These are phyloP conservation scores for Fraxinus sp. DNA, from an alignment of 305 asterid genomes.

Conservation along the genomic window DNA sequence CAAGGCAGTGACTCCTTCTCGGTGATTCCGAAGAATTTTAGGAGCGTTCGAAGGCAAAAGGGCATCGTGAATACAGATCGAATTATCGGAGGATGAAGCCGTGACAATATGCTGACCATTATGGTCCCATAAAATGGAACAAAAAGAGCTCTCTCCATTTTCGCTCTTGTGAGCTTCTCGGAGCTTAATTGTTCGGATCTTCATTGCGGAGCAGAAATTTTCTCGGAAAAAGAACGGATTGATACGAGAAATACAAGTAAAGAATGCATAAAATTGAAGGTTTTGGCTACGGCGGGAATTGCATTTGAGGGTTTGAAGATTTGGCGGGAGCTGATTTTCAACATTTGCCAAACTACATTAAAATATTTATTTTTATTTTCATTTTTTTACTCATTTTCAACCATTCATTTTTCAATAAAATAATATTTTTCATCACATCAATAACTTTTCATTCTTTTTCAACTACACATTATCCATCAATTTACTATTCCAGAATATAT, in stretches of 20 bases:
- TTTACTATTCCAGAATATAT: too few relatives aligned
- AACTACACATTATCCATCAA: too few relatives aligned
- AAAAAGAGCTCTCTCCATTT: constrained; percentile 35
- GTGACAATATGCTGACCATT: constrained; percentile 70
- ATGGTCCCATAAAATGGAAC: constrained; percentile 77
- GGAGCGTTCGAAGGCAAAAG: constrained; percentile 58
- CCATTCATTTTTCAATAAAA: too few relatives aligned
- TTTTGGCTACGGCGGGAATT: constrained; percentile 28
- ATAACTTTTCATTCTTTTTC: too few relatives aligned
- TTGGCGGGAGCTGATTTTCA: constrained; percentile 23
- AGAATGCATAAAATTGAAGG: background rate
- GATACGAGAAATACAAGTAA: background rate
- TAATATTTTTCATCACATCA: too few relatives aligned
- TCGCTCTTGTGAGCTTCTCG: constrained; percentile 73
- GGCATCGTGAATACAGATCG: constrained; percentile 79
- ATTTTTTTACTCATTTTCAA: too few relatives aligned
- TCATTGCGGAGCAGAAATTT: constrained; percentile 35
- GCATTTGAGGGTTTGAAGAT: constrained; percentile 18
- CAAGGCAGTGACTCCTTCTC: constrained; percentile 87
- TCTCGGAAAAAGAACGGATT: background rate
- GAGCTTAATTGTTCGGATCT: constrained; percentile 87
- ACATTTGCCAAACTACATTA: too few relatives aligned
- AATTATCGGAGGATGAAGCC: constrained; percentile 71
- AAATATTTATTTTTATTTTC: too few relatives aligned
- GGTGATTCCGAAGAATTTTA: constrained; percentile 65